Evolutionary conservation across 1,284 basidiomycete species (phyloP).

Genomic region (Marasmius oreades): DNA sequence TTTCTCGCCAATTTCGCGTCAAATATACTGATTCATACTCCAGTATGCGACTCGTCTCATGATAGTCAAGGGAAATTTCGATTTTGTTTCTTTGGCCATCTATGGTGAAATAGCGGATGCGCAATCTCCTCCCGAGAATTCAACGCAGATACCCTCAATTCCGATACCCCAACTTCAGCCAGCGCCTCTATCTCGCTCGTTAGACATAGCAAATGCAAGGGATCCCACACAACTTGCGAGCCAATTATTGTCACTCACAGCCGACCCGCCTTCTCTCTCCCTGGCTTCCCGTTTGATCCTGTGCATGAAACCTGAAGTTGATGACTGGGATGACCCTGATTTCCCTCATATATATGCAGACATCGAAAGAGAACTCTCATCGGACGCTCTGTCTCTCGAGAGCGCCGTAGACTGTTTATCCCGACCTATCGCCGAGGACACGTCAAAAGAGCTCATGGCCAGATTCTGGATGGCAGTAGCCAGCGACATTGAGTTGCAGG

Average conservation of each 20-base stretch:
- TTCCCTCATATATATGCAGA: constrained; percentile 69
- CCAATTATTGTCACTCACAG: constrained; percentile 55
- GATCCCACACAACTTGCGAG: constrained; percentile 62
- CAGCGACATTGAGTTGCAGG: constrained; percentile 50
- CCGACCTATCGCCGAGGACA: constrained; percentile 55
- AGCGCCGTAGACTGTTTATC: constrained; percentile 45
- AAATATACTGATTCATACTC: constrained; percentile 8
- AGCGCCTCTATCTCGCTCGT: constrained; percentile 37
- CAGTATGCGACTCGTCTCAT: constrained; percentile 76
- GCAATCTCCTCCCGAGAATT: constrained; percentile 21
- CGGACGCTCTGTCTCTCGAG: constrained; percentile 50
- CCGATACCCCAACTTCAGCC: constrained; percentile 34
- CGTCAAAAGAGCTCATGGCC: constrained; percentile 40
- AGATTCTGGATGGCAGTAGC: constrained; percentile 52
- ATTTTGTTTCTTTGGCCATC: constrained; percentile 62
- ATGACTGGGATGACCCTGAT: constrained; percentile 71
- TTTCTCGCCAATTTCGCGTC: constrained; percentile 5
- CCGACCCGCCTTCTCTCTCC: constrained; percentile 55
- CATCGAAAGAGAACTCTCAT: constrained; percentile 26
- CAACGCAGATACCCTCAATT: constrained; percentile 30
- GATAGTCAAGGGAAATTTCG: constrained; percentile 71
- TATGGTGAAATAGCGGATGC: constrained; percentile 53
- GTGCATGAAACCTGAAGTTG: constrained; percentile 67
- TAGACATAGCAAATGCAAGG: constrained; percentile 57
- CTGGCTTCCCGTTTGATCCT: constrained; percentile 68